A percentile compares a stretch with the other conserved stretches of the same genome.
Conservation (phyloP, 257 asterid genomes). For the Scutellaria baicalensis region DNA sequence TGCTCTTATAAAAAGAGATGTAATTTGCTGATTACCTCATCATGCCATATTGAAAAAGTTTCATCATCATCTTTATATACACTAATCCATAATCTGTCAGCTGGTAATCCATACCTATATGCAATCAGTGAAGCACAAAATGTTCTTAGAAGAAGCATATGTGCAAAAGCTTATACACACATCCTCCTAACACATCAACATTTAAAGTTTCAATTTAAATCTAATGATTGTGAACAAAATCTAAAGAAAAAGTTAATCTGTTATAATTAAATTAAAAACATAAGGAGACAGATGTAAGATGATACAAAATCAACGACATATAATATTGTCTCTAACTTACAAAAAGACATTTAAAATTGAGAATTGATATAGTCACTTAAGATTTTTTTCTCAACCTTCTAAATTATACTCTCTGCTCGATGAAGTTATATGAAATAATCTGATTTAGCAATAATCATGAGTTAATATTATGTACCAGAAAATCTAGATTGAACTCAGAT, state of each 20-base stretch:
- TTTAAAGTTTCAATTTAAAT: not conserved
- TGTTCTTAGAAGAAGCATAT: not conserved
- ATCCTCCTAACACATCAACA: not conserved
- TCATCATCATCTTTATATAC: constrained; percentile 81
- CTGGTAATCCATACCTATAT: constrained; percentile 62
- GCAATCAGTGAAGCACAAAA: not conserved
- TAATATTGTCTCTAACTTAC: not conserved
- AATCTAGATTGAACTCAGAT: not conserved
- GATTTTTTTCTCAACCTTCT: not conserved
- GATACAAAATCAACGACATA: not conserved
- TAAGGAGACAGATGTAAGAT: not conserved
- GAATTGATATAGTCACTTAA: not conserved
- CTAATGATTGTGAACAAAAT: not conserved
- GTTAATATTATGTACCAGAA: not conserved
- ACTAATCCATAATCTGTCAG: constrained; percentile 80
- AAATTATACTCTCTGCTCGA: not conserved
- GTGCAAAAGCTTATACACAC: not conserved
- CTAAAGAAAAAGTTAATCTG: not conserved
- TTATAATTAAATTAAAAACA: not conserved
- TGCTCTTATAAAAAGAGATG: not conserved
- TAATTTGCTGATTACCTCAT: constrained; percentile 38
- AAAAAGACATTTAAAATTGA: not conserved
- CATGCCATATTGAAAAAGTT: constrained; percentile 73
- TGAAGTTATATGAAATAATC: not conserved
- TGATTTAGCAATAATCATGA: not conserved